These are phyloP conservation scores for Euphorbia peplus DNA, from an alignment of 345 rosid genomes.

Conservation along the genomic window DNA sequence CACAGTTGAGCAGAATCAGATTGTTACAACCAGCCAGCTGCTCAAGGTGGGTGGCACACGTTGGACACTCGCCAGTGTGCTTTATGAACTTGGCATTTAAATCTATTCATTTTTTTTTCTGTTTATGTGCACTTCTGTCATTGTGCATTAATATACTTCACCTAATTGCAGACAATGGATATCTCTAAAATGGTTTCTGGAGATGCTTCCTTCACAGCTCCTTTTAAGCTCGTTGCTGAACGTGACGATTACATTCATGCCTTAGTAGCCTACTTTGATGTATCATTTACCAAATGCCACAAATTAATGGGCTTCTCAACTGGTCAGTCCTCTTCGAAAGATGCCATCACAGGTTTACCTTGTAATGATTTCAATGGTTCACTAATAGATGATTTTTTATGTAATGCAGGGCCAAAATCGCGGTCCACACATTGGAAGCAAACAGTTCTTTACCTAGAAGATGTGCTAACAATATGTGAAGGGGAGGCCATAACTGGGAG, in stretches of 20 bases:
- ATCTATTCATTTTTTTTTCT: not conserved
- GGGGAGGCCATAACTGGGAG: slow-evolving; percentile 81
- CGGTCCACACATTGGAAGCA: slow-evolving; percentile 96
- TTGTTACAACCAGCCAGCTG: slow-evolving; percentile 72
- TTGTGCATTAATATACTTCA: slow-evolving; percentile 7
- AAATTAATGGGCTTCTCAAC: slow-evolving; percentile 95
- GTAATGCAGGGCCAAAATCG: slow-evolving; percentile 60
- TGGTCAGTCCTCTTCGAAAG: slow-evolving; percentile 36
- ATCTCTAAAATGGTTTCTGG: slow-evolving; percentile 92
- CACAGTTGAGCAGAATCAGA: slow-evolving; percentile 88
- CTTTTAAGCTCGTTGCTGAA: slow-evolving; percentile 90
- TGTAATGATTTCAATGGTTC: not conserved
- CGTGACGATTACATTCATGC: slow-evolving; percentile 99
- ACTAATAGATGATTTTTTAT: slow-evolving; percentile 1
- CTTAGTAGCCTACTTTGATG: slow-evolving; percentile 96
- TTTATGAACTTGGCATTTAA: not conserved
- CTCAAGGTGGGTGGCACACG: slow-evolving; percentile 54
- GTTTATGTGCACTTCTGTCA: slow-evolving; percentile 5
- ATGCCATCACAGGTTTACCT: not conserved
- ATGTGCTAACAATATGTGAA: slow-evolving; percentile 85
- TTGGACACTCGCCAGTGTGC: not conserved
- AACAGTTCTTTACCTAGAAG: slow-evolving; percentile 88
- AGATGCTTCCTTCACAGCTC: slow-evolving; percentile 92
- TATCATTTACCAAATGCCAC: slow-evolving; percentile 91
- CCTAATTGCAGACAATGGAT: slow-evolving; percentile 80